Conservation (phyloP, 495 filamentous ascomycete genomes). For the Penicillium robsamsonii region DNA sequence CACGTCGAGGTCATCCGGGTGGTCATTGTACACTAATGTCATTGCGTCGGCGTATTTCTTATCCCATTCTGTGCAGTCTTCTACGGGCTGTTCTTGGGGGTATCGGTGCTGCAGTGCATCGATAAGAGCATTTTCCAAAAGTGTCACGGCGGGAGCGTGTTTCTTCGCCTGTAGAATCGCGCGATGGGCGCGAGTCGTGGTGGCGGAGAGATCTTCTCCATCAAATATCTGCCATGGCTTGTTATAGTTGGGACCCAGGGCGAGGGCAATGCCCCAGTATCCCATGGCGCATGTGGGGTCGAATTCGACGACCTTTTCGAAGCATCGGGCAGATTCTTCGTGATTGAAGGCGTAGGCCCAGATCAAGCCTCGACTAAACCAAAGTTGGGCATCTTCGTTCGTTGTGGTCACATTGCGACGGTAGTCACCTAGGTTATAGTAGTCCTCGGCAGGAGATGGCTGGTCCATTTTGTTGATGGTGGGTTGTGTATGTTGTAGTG, state of each 20-base stretch:
- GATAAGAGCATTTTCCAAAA: constrained; percentile 57
- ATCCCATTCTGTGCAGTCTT: constrained; percentile 54
- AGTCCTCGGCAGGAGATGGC: constrained; percentile 20
- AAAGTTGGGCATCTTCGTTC: constrained; percentile 48
- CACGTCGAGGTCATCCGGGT: constrained; percentile 58
- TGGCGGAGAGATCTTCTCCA: constrained; percentile 48
- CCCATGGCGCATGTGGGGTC: constrained; percentile 60
- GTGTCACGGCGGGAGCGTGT: constrained; percentile 24
- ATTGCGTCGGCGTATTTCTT: constrained; percentile 60
- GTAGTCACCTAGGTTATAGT: constrained; percentile 59
- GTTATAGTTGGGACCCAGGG: constrained; percentile 70
- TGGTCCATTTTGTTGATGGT: constrained; percentile 9
- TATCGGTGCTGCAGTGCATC: constrained; percentile 56
- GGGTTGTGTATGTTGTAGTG: constrained; percentile 1
- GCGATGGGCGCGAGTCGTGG: constrained; percentile 42
- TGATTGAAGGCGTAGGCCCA: constrained; percentile 69
- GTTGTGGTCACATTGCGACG: constrained; percentile 45
- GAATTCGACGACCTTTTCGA: constrained; percentile 51
- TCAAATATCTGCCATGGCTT: constrained; percentile 71
- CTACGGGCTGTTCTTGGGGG: constrained; percentile 38
- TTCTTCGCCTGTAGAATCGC: constrained; percentile 44
- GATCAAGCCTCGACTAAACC: constrained; percentile 61
- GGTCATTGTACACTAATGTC: constrained; percentile 51
- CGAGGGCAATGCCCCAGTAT: constrained; percentile 66
- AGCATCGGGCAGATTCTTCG: constrained; percentile 58